Percentiles rank a stretch among this genome's conserved stretches.
These are phyloP conservation scores for Pholiota molesta DNA, from an alignment of 768 basidiomycete genomes.

Conservation along the genomic window DNA sequence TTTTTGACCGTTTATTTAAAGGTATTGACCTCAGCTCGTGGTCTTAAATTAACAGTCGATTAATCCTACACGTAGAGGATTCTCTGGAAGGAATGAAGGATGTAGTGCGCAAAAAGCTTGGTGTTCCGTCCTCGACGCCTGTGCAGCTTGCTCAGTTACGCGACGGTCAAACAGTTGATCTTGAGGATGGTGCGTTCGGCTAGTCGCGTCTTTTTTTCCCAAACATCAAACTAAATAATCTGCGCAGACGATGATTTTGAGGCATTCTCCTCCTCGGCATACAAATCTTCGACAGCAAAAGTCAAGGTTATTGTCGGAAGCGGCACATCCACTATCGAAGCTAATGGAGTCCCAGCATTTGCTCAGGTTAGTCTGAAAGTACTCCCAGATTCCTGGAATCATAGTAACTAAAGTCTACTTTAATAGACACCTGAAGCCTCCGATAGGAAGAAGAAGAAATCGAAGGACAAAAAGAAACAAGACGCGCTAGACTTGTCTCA, in stretches of 20 bases:
- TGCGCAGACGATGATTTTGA: slow-evolving; percentile 77
- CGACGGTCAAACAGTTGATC: slow-evolving; percentile 54
- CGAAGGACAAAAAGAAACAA: slow-evolving; percentile 25
- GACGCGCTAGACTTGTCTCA: not conserved
- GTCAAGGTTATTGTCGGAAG: slow-evolving; percentile 41
- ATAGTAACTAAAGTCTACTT: not conserved
- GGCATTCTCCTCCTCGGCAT: slow-evolving; percentile 59
- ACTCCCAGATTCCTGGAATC: not conserved
- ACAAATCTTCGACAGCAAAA: slow-evolving; percentile 32
- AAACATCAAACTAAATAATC: slow-evolving; percentile 4
- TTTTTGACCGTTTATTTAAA: slow-evolving; percentile 59
- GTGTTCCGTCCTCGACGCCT: slow-evolving; percentile 39
- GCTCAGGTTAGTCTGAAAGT: slow-evolving; percentile 6
- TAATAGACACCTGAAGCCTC: slow-evolving; percentile 1
- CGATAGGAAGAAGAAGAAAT: slow-evolving; percentile 2
- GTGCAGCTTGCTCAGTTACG: slow-evolving; percentile 56
- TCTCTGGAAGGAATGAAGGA: slow-evolving; percentile 61
- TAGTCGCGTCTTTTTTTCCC: not conserved
- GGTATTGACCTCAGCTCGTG: slow-evolving; percentile 33
- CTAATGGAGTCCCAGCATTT: not conserved
- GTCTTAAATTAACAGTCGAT: not conserved
- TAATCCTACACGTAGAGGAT: slow-evolving; percentile 44
- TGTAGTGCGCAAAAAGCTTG: slow-evolving; percentile 65
- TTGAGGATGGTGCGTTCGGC: slow-evolving; percentile 69
- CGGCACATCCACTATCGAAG: not conserved